These are phyloP conservation scores for Penicillium fuscoglaucum DNA, from an alignment of 2,329 filamentous ascomycete species.

Conservation along the genomic window DNA sequence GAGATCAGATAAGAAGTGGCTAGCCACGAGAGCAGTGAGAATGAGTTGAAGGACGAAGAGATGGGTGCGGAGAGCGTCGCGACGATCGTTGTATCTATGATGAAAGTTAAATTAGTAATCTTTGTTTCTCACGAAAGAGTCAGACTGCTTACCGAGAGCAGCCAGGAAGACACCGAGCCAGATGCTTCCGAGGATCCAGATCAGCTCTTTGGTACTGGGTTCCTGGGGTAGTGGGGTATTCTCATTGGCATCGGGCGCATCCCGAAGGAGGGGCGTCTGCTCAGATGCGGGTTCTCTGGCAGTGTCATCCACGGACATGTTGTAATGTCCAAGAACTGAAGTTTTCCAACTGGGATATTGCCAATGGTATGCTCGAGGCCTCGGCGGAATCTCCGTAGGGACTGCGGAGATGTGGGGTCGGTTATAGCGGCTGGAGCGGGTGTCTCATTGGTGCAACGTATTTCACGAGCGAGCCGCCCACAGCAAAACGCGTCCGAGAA, in stretches of 20 bases:
- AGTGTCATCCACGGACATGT: constrained; percentile 10
- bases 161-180: constrained; percentile 59
- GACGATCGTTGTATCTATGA: constrained; percentile 72
- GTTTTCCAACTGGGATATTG: background rate
- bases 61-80: constrained; percentile 84
- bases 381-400: background rate
- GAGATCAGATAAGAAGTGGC: constrained; percentile 85
- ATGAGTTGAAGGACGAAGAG: constrained; percentile 76
- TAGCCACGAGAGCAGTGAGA: constrained; percentile 82
- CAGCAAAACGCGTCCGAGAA: no score
- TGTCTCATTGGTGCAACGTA: no score
- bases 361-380: background rate
- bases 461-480: no score
- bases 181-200: constrained; percentile 51
- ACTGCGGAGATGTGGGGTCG: background rate
- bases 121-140: background rate
- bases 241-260: constrained; percentile 15
- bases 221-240: constrained; percentile 42
- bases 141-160: constrained; percentile 48
- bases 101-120: constrained; percentile 5
- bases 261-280: constrained; percentile 34
- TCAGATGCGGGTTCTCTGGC: constrained; percentile 25
- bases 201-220: constrained; percentile 47
- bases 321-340: background rate
- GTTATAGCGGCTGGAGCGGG: no score